These are phyloP conservation scores for Rauvolfia tetraphylla DNA, from an alignment of 257 asterid species.

Conservation along the genomic window DNA sequence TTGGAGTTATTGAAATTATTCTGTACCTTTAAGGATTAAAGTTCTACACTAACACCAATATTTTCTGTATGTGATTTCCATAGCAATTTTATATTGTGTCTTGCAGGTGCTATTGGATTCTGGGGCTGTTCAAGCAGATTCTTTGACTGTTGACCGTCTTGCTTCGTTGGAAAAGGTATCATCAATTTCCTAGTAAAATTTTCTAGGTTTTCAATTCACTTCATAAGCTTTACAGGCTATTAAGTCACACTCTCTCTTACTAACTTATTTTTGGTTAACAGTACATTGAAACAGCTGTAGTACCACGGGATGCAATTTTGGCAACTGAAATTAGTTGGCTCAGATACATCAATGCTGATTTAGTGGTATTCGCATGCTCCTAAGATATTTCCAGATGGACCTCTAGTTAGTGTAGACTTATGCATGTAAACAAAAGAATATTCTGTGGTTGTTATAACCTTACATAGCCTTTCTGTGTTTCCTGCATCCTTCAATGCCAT, in stretches of 20 bases:
- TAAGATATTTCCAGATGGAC: not conserved
- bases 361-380: constrained; percentile 50
- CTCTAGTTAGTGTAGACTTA: not conserved
- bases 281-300: constrained; percentile 54
- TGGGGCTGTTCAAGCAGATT: constrained; percentile 64
- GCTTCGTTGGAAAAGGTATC: constrained; percentile 57
- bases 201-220: not conserved
- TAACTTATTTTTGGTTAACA: constrained; percentile 20
- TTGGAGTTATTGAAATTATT: not conserved
- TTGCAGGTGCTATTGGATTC: constrained; percentile 56
- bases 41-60: not conserved
- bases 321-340: constrained; percentile 61
- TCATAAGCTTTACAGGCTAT: not conserved
- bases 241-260: not conserved
- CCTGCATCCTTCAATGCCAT: constrained; percentile 8
- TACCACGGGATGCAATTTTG: constrained; percentile 57
- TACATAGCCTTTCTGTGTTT: not conserved
- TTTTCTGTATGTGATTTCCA: not conserved
- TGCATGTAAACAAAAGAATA: not conserved
- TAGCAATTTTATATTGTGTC: constrained; percentile 4
- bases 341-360: constrained; percentile 59
- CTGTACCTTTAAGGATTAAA: not conserved
- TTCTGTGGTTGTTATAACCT: not conserved
- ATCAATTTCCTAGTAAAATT: not conserved
- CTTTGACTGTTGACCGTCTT: constrained; percentile 60